Evolutionary conservation across 2,329 filamentous ascomycete genomes (phyloP), one percentile per base, ranked within the genome.

Genomic region (Diaporthe destruens): DNA sequence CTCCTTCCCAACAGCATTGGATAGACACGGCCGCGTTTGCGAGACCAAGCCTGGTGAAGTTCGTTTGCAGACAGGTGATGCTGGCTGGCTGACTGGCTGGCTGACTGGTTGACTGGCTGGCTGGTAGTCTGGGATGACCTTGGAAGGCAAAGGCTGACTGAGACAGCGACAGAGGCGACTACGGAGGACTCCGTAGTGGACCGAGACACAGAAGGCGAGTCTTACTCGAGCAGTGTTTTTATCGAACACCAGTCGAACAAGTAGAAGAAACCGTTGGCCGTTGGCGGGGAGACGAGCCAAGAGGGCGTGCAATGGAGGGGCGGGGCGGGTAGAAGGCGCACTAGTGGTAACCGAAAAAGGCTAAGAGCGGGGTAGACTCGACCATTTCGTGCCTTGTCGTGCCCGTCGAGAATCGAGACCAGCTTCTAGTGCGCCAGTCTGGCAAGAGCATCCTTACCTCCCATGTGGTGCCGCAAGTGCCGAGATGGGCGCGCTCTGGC

Each of bases 281-380:
- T 66, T 66, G 61, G 61, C 61, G 47, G 61, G 61, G 61, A 25
- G 47, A 66, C 61, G 61, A 66, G 47, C 39, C 47, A 66, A 66
- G 61, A 39, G 25, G 39, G 29, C 20, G 29, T 29, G 29, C 29
- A 29, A 29, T 11, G 25, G 4, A 16, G 7, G 18, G 44, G 12
- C 20, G 32, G 18, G 23, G 42, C 42, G 25, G 47, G 14, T 7
- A 29, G n/a, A n/a, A n/a, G n/a, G n/a, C n/a, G n/a, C n/a, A n/a
- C n/a, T n/a, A n/a, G n/a, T n/a, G n/a, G 11, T 6, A 36, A 12
- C 61, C 29, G n/a, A 53, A 66, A 36, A 20, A 39, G 61, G 44
- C 20, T 25, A 66, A 65, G 61, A 29, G 61, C 61, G 61, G 61
- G 61, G 61, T 66, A 53, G 61, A 16, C 18, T 25, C 29, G 6